Evolutionary conservation across 768 basidiomycete genomes (phyloP), one percentile per base, ranked within the genome.

Genomic region (Pleurotus salmoneostramineus): DNA sequence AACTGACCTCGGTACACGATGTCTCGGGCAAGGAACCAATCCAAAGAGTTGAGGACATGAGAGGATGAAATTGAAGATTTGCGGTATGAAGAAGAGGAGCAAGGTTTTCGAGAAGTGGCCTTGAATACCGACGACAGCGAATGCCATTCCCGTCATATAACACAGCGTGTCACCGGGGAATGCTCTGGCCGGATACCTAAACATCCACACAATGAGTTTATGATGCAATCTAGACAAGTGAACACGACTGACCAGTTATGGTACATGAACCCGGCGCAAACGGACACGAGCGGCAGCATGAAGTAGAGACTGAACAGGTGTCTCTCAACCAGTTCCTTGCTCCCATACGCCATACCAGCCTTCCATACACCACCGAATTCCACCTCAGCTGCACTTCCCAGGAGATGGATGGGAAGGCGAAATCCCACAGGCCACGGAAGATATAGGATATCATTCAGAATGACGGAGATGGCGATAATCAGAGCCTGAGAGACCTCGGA

Each of bases 101-200:
- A 99, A 76, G 0, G 97, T 99, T 74, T 99, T 99, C 55, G 93
- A 93, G 71, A 95, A 98, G 71, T 99, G 97, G 0, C 91, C 94
- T 66, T 97, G 93, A 61, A 99, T 98, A 21, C 94, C 95, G 34
- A 96, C 95, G 6, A 97, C 95, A 0, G 97, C 89, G 69, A 99
- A 98, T 3, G 97, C 93, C 97, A 99, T 99, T 59, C 97, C 97
- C 0, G 94, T 85, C 42, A 98, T 87, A 74, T 99, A 99, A 71
- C 97, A 99, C 33, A 99, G 80, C 3, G 97, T 99, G 69, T 99
- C 97, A 2, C 97, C 97, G 0, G 95, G 91, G 68, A 98, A 99
- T 0, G 84, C 93, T 17, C 89, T 82, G 7, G 97, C 95, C 5
- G 97, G 97, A 69, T 96, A 98, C 95, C 96, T 98, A 65, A 10